A percentile compares a stretch with the other conserved stretches of the same genome.
phyloP scores from a whole-genome alignment of 805 yeast genomes.

The Hanseniaspora hatyaiensis region DNA sequence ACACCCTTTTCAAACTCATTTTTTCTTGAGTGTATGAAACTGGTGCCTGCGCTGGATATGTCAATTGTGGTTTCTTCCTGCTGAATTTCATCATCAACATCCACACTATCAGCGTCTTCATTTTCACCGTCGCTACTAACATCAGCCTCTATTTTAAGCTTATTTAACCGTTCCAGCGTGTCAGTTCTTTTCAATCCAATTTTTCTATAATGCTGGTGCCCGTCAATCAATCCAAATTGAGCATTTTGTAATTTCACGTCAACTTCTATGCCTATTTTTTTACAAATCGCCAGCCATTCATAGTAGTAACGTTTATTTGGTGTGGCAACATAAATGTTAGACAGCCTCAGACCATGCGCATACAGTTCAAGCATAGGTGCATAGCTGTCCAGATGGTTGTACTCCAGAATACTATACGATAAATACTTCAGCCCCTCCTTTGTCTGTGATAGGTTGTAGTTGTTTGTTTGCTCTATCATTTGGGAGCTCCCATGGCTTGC shows the following conservation, averaged over 20 bases:
- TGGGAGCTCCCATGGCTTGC: background rate
- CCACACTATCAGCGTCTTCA: background rate
- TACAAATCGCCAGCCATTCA: conserved; percentile 4
- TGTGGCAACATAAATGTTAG: background rate
- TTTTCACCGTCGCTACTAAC: background rate
- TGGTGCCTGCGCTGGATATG: background rate
- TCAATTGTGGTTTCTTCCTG: background rate
- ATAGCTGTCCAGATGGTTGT: conserved; percentile 6
- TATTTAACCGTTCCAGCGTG: conserved; percentile 8
- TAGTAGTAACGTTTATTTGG: background rate
- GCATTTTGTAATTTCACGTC: background rate
- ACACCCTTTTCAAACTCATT: conserved; percentile 5
- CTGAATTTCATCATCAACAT: background rate
- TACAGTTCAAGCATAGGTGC: background rate
- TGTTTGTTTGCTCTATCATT: background rate
- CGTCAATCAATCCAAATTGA: background rate
- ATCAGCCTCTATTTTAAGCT: background rate
- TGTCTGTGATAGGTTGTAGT: background rate
- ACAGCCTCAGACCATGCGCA: conserved; percentile 5
- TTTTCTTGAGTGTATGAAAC: background rate
- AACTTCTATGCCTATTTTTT: background rate
- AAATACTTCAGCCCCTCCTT: conserved; percentile 5
- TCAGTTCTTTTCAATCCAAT: conserved; percentile 3
- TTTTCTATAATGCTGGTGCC: background rate
- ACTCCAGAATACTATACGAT: background rate